A percentile compares a stretch with the other conserved stretches of the same genome.
phyloP scores from a whole-genome alignment of 2,329 filamentous ascomycete species.

The Neofusicoccum umdonicola region DNA sequence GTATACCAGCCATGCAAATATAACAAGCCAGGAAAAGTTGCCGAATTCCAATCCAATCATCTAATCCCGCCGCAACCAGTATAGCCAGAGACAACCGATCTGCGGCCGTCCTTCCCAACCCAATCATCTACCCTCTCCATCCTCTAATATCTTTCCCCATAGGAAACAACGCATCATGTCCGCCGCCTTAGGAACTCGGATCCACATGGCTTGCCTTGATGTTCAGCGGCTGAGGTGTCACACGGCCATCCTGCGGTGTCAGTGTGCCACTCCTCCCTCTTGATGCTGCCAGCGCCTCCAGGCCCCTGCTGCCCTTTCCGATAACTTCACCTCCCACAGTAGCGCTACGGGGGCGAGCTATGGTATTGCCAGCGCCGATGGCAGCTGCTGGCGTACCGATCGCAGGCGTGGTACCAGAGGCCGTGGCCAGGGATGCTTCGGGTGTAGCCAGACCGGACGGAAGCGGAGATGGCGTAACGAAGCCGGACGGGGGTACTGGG shows the following conservation, averaged over 20 bases:
- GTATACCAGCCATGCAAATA: not conserved
- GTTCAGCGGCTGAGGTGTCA: constrained; percentile 15
- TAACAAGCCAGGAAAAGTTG: not conserved
- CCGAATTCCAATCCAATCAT: not conserved
- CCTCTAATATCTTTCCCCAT: not conserved
- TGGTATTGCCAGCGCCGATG: not conserved
- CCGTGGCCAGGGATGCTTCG: not conserved
- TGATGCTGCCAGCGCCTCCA: constrained; percentile 5
- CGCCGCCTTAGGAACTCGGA: constrained; percentile 7
- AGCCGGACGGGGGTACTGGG: constrained; percentile 63
- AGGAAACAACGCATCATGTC: not conserved
- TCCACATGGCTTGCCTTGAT: constrained; percentile 17
- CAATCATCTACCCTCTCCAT: not conserved
- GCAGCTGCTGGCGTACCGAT: not conserved
- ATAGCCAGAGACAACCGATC: not conserved
- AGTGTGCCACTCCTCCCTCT: constrained; percentile 6
- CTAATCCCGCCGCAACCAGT: not conserved
- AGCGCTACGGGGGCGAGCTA: not conserved
- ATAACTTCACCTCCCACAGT: constrained; percentile 3
- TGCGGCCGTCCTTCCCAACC: not conserved
- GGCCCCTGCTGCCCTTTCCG: constrained; percentile 5
- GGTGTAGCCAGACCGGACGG: constrained; percentile 37
- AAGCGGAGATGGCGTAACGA: constrained; percentile 41
- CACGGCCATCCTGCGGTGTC: constrained; percentile 15
- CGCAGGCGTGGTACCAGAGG: not conserved